Base-by-base conservation (phyloP, 352 stramenopile genomes). In the Globisporangium abappressorium region DNA sequence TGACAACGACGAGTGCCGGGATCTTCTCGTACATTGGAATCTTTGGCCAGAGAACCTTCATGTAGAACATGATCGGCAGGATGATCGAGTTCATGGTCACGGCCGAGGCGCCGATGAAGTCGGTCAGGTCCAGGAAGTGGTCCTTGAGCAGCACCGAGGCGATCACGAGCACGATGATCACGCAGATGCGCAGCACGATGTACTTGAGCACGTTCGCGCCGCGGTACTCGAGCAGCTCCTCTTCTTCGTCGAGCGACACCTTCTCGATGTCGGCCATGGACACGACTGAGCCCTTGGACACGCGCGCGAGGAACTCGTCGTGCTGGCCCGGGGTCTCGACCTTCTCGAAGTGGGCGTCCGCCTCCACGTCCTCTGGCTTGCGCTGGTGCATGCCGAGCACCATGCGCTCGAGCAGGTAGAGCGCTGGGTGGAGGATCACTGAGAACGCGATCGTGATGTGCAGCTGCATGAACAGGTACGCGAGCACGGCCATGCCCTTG, bases 361-460 rank as follows among this genome's bases (percentile, higher is more conserved):
- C 49, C 49, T 56, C 49, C 8, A 56, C 9, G 49, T 56, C 49
- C 8, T 56, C 49, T 3, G 49, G 49, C 43, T 57, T 66, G 33
- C 46, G 59, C 60, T 77, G 59, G 66, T 77, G 71, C 47, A 77
- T 70, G 41, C 70, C 70, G 2, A 77, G 57, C 15, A 77, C 20
- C 22, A 76, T 43, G 36, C 71, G 64, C 60, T 77, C 71, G 20
- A 74, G 41, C 15, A 76, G 47, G 41, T 75, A 75, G 43, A 77
- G 69, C 26, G 68, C 74, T 20, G 71, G 74, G 43, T 66, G 56
- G 3, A 76, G 43, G 47, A 80, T 59, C 20, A 78, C 62, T 0
- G 62, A 57, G 30, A 81, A 81, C 6, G 75, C 75, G 43, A 81
- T 79, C 14, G 74, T 75, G 56, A 81, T 70, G 54, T 81, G 51